Percentiles rank a stretch among this genome's conserved stretches.
Evolutionary conservation across 2,329 filamentous ascomycete species (phyloP).

Genomic region (Gaeumannomyces sp.): DNA sequence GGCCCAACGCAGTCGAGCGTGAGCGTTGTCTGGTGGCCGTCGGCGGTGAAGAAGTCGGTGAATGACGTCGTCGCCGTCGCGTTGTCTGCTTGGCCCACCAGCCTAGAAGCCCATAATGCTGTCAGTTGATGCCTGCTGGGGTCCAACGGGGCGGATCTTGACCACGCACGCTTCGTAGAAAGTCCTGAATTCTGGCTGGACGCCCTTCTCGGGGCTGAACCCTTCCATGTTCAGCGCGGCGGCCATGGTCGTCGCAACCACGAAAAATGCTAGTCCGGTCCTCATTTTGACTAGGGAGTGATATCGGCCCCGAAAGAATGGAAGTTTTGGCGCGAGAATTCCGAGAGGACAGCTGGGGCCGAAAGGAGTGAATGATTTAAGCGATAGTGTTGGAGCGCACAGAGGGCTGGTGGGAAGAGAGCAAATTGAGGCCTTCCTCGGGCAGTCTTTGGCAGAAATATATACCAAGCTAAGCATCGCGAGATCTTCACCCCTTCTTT

Average conservation of each 20-base stretch:
- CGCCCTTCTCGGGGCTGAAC: not conserved
- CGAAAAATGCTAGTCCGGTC: not conserved
- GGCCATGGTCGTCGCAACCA: not conserved
- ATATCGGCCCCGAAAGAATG: too few species aligned
- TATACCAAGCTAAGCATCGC: not conserved
- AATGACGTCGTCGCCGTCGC: conserved; percentile 3
- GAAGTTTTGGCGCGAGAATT: too few species aligned
- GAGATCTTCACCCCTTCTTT: not conserved
- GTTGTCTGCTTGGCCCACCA: conserved; percentile 8
- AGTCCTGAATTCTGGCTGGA: not conserved
- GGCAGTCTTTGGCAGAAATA: not conserved
- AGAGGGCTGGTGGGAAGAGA: too few species aligned
- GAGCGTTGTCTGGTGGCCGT: conserved; percentile 5
- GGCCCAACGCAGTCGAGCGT: conserved; percentile 3
- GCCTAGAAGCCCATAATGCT: not conserved
- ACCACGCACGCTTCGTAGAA: not conserved
- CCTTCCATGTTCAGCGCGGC: not conserved
- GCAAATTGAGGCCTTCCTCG: not conserved
- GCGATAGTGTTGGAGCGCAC: not conserved
- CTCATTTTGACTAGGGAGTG: not conserved
- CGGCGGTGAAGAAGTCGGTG: conserved; percentile 7
- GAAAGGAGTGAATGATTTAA: not conserved
- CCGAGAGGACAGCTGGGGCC: not conserved
- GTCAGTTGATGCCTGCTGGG: not conserved
- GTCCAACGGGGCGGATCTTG: not conserved